Conservation (phyloP, 371 early-diverging fungal genomes). For the Mortierella sp. region DNA sequence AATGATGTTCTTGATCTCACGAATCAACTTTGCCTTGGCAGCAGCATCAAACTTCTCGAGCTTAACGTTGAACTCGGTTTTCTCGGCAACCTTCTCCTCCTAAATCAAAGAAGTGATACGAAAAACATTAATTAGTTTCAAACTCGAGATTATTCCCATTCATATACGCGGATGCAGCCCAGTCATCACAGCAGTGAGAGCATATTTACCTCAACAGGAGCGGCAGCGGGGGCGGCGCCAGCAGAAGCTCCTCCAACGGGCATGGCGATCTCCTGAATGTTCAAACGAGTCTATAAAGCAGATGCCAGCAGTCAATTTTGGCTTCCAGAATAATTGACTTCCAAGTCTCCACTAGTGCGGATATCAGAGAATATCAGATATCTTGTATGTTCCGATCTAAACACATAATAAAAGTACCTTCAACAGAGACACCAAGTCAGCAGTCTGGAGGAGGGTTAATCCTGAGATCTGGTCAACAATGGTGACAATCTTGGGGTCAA, state of each 20-base stretch:
- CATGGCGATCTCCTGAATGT: constrained; percentile 94
- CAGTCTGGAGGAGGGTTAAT: constrained; percentile 93
- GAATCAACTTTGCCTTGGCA: constrained; percentile 97
- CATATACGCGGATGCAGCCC: neutral
- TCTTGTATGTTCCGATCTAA: neutral
- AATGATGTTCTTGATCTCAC: constrained; percentile 95
- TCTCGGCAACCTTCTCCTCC: constrained; percentile 89
- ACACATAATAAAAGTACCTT: constrained; percentile 70
- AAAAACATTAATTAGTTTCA: neutral
- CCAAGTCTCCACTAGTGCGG: too few relatives aligned
- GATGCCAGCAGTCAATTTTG: neutral
- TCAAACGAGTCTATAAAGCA: constrained; percentile 77
- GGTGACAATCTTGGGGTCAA: constrained; percentile 79
- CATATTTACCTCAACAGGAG: constrained; percentile 60
- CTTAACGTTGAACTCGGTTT: constrained; percentile 95
- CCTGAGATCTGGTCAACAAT: constrained; percentile 92
- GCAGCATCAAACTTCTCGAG: constrained; percentile 96
- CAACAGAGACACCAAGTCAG: constrained; percentile 87
- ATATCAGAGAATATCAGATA: too few relatives aligned
- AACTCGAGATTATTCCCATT: neutral
- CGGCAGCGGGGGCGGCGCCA: constrained; percentile 65
- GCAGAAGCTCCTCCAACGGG: constrained; percentile 80
- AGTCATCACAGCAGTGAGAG: neutral
- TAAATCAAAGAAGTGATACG: constrained; percentile 20
- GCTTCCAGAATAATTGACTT: too few relatives aligned